phyloP scores from a whole-genome alignment of 306 rosid genomes.

The Dalbergia cochinchinensis region DNA sequence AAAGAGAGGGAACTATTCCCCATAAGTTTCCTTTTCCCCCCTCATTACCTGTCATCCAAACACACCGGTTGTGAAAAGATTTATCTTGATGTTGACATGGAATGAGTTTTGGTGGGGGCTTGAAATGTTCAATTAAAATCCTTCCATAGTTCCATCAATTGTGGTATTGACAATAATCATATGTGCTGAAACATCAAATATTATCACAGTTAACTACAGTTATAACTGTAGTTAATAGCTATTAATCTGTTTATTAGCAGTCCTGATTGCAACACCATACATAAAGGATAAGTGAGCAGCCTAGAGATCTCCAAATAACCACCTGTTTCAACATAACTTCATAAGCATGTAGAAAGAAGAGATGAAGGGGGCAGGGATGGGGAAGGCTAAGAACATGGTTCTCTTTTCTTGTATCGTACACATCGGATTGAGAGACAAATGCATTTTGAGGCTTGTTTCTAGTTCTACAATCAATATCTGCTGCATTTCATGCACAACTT shows the following conservation, averaged over 20 bases:
- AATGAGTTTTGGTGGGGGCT: conserved; percentile 17
- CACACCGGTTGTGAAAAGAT: not conserved
- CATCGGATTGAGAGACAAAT: conserved; percentile 24
- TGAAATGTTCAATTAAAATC: conserved; percentile 24
- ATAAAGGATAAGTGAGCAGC: not conserved
- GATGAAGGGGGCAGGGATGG: conserved; percentile 7
- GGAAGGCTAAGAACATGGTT: not conserved
- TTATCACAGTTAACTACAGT: not conserved
- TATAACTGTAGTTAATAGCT: not conserved
- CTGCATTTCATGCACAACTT: not conserved
- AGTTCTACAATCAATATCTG: not conserved
- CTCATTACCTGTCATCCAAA: too few relatives aligned
- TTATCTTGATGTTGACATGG: conserved; percentile 26
- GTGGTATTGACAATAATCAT: conserved; percentile 17
- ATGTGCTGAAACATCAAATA: not conserved
- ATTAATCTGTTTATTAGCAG: not conserved
- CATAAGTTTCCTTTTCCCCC: too few relatives aligned
- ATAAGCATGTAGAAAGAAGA: not conserved
- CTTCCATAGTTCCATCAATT: not conserved
- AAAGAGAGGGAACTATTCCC: too few relatives aligned
- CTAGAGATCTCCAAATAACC: not conserved
- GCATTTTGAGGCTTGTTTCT: not conserved
- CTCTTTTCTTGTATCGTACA: conserved; percentile 1
- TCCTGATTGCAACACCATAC: not conserved
- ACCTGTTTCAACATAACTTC: conserved; percentile 14